phyloP scores from a whole-genome alignment of 1,284 basidiomycete species.

The Ustilago tritici region DNA sequence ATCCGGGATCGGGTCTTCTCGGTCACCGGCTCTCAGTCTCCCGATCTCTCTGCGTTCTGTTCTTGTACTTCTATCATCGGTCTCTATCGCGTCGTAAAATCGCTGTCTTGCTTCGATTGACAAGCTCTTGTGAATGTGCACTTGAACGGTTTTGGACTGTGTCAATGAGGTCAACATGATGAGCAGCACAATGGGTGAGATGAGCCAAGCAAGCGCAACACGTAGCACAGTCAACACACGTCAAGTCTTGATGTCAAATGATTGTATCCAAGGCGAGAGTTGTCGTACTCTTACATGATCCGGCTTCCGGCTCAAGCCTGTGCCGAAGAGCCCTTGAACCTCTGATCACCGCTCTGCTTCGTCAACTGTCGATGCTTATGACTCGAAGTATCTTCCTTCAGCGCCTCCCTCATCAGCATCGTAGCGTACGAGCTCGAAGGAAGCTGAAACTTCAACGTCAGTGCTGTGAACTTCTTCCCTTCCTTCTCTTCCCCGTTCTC shows the following conservation, averaged over 20 bases:
- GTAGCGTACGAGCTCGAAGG: slow-evolving; percentile 66
- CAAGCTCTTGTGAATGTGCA: background rate
- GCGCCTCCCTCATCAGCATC: slow-evolving; percentile 65
- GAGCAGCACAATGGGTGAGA: too few relatives aligned
- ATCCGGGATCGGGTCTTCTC: background rate
- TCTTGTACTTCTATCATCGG: slow-evolving; percentile 31
- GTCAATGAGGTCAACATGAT: background rate
- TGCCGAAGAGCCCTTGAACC: slow-evolving; percentile 27
- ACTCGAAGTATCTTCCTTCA: slow-evolving; percentile 64
- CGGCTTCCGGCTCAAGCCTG: background rate
- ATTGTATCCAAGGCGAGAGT: background rate
- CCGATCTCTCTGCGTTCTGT: background rate
- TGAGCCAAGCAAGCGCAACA: background rate
- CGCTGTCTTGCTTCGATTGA: background rate
- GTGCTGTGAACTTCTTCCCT: slow-evolving; percentile 48
- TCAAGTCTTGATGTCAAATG: background rate
- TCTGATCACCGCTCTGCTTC: slow-evolving; percentile 53
- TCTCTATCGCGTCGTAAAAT: background rate
- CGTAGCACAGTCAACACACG: background rate
- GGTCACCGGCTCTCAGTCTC: background rate
- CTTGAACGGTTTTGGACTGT: background rate
- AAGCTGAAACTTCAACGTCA: slow-evolving; percentile 62
- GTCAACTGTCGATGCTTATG: slow-evolving; percentile 58
- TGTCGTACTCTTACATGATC: background rate
- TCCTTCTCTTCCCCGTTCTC: too few relatives aligned